Evolutionary conservation across 106 monocot species (phyloP).

Genomic region (Amphibolis antarctica): DNA sequence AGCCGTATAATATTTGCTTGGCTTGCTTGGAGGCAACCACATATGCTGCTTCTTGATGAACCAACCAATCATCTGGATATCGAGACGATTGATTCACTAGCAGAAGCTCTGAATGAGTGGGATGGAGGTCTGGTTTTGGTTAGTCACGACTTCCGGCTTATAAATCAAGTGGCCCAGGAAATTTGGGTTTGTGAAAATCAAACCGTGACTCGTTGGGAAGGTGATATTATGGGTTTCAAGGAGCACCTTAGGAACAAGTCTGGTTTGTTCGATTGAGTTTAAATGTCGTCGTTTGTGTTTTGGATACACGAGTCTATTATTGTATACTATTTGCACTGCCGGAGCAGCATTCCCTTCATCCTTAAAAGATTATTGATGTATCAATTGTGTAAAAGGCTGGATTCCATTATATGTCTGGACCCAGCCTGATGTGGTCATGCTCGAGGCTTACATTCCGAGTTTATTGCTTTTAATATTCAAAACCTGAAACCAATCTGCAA

Average conservation of each 20-base stretch:
- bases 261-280: slow-evolving; percentile 34
- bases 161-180: slow-evolving; percentile 74
- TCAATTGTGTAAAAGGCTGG: background rate
- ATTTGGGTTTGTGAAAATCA: slow-evolving; percentile 91
- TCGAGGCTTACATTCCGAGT: too few species aligned
- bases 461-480: too few species aligned
- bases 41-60: slow-evolving; percentile 71
- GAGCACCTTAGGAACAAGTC: slow-evolving; percentile 66
- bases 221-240: slow-evolving; percentile 84
- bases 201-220: slow-evolving; percentile 57
- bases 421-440: background rate
- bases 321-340: background rate
- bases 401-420: background rate
- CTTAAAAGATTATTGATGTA: too few species aligned
- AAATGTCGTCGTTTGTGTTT: background rate
- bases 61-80: slow-evolving; percentile 86
- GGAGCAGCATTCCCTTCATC: too few species aligned
- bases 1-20: slow-evolving; percentile 81
- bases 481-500: too few species aligned
- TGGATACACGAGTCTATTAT: background rate
- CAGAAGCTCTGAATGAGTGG: slow-evolving; percentile 78
- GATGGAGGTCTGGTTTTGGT: slow-evolving; percentile 79
- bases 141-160: slow-evolving; percentile 80
- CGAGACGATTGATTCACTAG: slow-evolving; percentile 76
- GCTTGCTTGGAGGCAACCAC: slow-evolving; percentile 74